These are phyloP conservation scores for Umbelopsis isabellina DNA, from an alignment of 192 early-diverging fungal species.

Conservation along the genomic window DNA sequence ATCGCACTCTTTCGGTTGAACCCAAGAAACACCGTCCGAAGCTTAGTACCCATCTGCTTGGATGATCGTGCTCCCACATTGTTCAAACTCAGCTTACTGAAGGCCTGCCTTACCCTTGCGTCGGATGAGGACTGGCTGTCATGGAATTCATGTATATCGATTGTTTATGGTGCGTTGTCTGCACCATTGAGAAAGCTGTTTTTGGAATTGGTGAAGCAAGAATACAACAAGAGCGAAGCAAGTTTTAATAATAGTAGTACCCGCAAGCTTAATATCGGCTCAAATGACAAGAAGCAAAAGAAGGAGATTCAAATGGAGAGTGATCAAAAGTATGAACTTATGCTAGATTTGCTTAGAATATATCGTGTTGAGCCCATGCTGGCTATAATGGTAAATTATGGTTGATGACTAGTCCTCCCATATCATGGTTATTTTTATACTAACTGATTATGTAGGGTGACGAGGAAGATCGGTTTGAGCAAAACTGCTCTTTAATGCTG, in stretches of 20 bases:
- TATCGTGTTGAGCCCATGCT: conserved; percentile 78
- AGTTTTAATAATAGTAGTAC: conserved; percentile 6
- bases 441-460: conserved; percentile 55
- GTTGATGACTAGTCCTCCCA: too few species aligned
- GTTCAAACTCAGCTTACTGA: conserved; percentile 82
- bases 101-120: conserved; percentile 72
- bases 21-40: conserved; percentile 71
- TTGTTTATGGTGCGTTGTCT: conserved; percentile 62
- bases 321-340: conserved; percentile 82
- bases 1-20: conserved; percentile 80
- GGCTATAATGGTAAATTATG: conserved; percentile 64
- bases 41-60: conserved; percentile 71
- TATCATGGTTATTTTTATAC: too few species aligned
- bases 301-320: conserved; percentile 49
- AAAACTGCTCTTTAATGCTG: conserved; percentile 72
- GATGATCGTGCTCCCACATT: conserved; percentile 69
- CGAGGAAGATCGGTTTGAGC: conserved; percentile 67
- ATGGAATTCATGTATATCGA: conserved; percentile 69
- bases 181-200: conserved; percentile 67
- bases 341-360: conserved; percentile 73
- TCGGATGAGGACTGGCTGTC: conserved; percentile 65
- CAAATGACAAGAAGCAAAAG: conserved; percentile 53
- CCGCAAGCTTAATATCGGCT: conserved; percentile 39
- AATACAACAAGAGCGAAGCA: conserved; percentile 31
- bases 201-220: conserved; percentile 51